phyloP scores from a whole-genome alignment of 805 yeast species.

The Saccharomycopsis fodiens region DNA sequence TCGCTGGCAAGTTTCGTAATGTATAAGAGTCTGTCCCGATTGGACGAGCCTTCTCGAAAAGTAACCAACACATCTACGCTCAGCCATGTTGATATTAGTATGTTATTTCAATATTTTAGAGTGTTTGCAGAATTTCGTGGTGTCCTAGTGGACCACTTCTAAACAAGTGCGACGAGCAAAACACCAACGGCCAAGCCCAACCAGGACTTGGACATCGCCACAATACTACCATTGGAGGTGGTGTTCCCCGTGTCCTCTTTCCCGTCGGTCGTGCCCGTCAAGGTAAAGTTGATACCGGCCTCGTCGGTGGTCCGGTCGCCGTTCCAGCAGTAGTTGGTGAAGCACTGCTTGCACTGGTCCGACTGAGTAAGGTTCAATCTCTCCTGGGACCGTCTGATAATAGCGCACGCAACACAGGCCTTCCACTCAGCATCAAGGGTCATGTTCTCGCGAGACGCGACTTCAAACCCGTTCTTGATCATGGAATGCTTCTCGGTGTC shows the following conservation, averaged over 20 bases:
- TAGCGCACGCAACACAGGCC: slow-evolving; percentile 77
- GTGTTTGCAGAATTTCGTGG: too few species aligned
- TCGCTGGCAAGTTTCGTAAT: too few species aligned
- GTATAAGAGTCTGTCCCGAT: too few species aligned
- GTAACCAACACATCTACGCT: too few species aligned
- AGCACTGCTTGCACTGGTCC: slow-evolving; percentile 64
- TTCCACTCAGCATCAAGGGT: slow-evolving; percentile 64
- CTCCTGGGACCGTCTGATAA: slow-evolving; percentile 71
- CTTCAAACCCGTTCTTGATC: slow-evolving; percentile 69
- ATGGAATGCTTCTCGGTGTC: slow-evolving; percentile 49
- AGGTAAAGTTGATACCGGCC: slow-evolving; percentile 12
- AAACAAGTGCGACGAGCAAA: too few species aligned
- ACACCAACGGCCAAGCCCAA: not conserved
- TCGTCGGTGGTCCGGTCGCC: slow-evolving; percentile 29
- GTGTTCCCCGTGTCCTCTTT: slow-evolving; percentile 2
- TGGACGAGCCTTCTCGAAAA: too few species aligned
- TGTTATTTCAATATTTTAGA: too few species aligned
- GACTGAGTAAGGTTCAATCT: slow-evolving; percentile 48
- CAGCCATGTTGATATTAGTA: too few species aligned
- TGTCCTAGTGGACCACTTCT: too few species aligned
- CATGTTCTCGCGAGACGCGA: slow-evolving; percentile 55
- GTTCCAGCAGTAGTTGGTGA: slow-evolving; percentile 69
- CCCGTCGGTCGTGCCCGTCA: slow-evolving; percentile 13
- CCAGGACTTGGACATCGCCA: not conserved
- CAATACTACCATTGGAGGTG: not conserved